Evolutionary conservation across 805 yeast genomes (phyloP).

Genomic region (Priceomyces medius): DNA sequence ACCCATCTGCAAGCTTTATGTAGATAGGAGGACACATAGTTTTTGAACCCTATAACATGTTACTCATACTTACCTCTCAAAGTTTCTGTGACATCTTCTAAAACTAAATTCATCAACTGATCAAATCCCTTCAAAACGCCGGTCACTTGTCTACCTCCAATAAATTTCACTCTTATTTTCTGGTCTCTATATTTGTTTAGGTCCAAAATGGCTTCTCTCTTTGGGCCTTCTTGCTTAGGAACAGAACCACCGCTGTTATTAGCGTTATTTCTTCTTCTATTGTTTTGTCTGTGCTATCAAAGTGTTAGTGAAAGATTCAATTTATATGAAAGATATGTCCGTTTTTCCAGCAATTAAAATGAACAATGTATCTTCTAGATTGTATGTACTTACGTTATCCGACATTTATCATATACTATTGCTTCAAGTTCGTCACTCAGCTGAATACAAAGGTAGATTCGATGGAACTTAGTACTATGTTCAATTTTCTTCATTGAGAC

Average conservation of each 20-base stretch:
- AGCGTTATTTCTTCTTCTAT: conserved; percentile 13
- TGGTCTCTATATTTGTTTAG: conserved; percentile 74
- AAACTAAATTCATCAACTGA: conserved; percentile 74
- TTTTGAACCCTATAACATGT: no score
- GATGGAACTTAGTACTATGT: background rate
- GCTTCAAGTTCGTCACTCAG: background rate
- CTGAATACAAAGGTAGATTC: background rate
- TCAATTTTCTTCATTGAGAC: background rate
- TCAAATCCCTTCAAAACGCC: conserved; percentile 85
- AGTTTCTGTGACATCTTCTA: conserved; percentile 68
- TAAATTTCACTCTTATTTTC: conserved; percentile 70
- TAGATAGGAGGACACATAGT: no score
- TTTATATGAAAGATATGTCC: no score
- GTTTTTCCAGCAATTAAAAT: no score
- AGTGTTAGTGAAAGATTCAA: conserved; percentile 3
- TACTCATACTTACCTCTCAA: conserved; percentile 46
- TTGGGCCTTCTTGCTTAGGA: conserved; percentile 63
- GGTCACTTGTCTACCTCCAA: conserved; percentile 81
- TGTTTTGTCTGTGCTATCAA: conserved; percentile 20
- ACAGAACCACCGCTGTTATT: conserved; percentile 4
- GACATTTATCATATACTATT: conserved; percentile 5
- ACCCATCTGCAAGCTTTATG: no score
- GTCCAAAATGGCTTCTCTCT: conserved; percentile 86
- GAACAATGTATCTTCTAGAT: no score
- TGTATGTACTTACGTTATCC: conserved; percentile 8